These are phyloP conservation scores for Crepidotus variabilis DNA, from an alignment of 768 basidiomycete genomes.

Conservation along the genomic window DNA sequence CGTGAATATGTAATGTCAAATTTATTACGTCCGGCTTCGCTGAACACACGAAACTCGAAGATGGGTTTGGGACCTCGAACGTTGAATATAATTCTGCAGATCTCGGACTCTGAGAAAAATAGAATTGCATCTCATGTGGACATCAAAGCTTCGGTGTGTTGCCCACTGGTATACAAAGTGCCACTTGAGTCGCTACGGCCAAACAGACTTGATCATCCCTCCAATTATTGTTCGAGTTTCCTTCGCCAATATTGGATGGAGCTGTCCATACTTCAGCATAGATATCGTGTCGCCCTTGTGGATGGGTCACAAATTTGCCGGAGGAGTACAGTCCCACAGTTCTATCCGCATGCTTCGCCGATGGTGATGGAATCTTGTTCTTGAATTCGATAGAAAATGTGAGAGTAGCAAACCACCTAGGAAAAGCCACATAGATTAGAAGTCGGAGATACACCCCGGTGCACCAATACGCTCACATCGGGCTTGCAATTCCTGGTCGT, in stretches of 20 bases:
- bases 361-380: constrained; percentile 46
- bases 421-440: background rate
- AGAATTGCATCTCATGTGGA: too few relatives aligned
- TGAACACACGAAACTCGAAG: too few relatives aligned
- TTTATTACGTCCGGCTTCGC: too few relatives aligned
- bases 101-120: too few relatives aligned
- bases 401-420: constrained; percentile 65
- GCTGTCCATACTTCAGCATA: constrained; percentile 68
- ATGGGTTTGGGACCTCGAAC: too few relatives aligned
- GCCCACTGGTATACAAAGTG: constrained; percentile 39
- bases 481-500: constrained; percentile 26
- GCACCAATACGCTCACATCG: constrained; percentile 20
- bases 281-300: constrained; percentile 52
- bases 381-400: constrained; percentile 62
- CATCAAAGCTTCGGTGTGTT: too few relatives aligned
- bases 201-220: constrained; percentile 62
- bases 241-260: constrained; percentile 50
- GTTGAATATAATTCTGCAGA: too few relatives aligned
- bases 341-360: constrained; percentile 36
- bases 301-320: constrained; percentile 49
- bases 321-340: constrained; percentile 56
- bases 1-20: too few relatives aligned
- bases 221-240: constrained; percentile 42
- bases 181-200: constrained; percentile 60
- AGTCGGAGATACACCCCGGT: background rate